A percentile compares a stretch with the other conserved stretches of the same genome.
These are phyloP conservation scores for Penicillium vulpinum DNA, from an alignment of 2,329 filamentous ascomycete genomes.

Conservation along the genomic window DNA sequence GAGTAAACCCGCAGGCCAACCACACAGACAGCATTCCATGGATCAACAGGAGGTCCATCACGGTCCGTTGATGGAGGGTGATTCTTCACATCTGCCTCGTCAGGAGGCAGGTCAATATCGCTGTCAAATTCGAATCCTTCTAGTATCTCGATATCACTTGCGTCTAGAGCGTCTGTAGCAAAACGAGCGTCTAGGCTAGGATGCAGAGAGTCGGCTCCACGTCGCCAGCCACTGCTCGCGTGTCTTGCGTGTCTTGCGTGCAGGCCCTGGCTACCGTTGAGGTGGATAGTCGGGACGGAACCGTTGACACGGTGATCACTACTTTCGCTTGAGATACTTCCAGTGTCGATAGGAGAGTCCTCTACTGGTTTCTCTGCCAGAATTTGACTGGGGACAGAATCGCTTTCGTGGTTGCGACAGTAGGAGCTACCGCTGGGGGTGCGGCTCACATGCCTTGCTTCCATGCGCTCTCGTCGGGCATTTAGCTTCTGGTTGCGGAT, in stretches of 20 bases:
- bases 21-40: constrained; percentile 64
- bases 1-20: constrained; percentile 60
- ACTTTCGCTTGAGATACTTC: constrained; percentile 21
- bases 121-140: constrained; percentile 47
- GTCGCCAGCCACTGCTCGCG: constrained; percentile 10
- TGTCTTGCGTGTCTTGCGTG: constrained; percentile 18
- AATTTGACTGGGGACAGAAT: constrained; percentile 16
- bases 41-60: constrained; percentile 31
- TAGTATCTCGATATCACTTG: constrained; percentile 37
- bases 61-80: neutral
- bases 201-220: constrained; percentile 20
- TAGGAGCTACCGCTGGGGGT: constrained; percentile 7
- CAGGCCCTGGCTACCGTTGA: constrained; percentile 29
- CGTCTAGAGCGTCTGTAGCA: constrained; percentile 21
- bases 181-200: constrained; percentile 30
- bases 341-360: constrained; percentile 29
- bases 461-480: constrained; percentile 33
- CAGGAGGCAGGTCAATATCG: constrained; percentile 42
- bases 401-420: constrained; percentile 4
- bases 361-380: constrained; percentile 24
- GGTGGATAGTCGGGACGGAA: constrained; percentile 30
- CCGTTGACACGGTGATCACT: constrained; percentile 19
- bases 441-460: constrained; percentile 28
- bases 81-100: constrained; percentile 23
- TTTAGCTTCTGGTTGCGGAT: constrained; percentile 41